Conservation (phyloP, 2,329 filamentous ascomycete genomes). For the Neofusicoccum cordaticola region DNA sequence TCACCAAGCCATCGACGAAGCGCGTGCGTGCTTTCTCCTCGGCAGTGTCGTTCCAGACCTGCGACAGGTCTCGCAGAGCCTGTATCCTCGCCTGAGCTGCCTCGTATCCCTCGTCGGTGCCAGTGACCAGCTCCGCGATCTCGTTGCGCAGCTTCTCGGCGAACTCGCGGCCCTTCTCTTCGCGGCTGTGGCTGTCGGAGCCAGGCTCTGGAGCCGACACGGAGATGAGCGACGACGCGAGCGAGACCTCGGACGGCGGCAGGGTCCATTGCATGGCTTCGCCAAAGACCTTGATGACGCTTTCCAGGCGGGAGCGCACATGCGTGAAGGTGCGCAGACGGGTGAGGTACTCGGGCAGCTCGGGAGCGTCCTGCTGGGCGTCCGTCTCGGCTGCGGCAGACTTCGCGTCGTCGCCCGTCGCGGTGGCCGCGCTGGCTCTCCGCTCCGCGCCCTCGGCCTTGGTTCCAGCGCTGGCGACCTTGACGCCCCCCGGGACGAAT, state of each 20-base stretch:
- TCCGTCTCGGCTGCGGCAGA: background rate
- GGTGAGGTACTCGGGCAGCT: slow-evolving; percentile 63
- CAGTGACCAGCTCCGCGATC: slow-evolving; percentile 64
- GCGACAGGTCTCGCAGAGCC: slow-evolving; percentile 69
- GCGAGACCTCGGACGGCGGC: slow-evolving; percentile 80
- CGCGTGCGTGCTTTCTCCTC: slow-evolving; percentile 82
- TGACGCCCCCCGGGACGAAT: slow-evolving; percentile 59
- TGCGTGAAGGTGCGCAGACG: slow-evolving; percentile 79
- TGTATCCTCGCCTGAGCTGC: slow-evolving; percentile 72
- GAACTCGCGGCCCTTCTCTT: slow-evolving; percentile 85
- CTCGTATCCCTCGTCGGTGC: slow-evolving; percentile 53
- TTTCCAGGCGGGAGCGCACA: slow-evolving; percentile 80
- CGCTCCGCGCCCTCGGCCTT: background rate
- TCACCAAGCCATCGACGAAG: slow-evolving; percentile 78
- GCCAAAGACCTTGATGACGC: slow-evolving; percentile 87
- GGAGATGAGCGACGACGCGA: slow-evolving; percentile 82
- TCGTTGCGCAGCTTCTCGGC: slow-evolving; percentile 68
- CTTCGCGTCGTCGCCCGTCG: slow-evolving; percentile 22
- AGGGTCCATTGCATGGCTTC: slow-evolving; percentile 95
- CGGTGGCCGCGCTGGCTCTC: slow-evolving; percentile 38
- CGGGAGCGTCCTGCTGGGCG: slow-evolving; percentile 35
- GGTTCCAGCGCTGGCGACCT: slow-evolving; percentile 13
- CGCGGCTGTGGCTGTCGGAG: slow-evolving; percentile 64
- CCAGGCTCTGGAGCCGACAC: slow-evolving; percentile 81
- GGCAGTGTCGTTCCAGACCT: slow-evolving; percentile 92